Conservation (phyloP, 345 rosid species). For the Lumnitzera littorea region DNA sequence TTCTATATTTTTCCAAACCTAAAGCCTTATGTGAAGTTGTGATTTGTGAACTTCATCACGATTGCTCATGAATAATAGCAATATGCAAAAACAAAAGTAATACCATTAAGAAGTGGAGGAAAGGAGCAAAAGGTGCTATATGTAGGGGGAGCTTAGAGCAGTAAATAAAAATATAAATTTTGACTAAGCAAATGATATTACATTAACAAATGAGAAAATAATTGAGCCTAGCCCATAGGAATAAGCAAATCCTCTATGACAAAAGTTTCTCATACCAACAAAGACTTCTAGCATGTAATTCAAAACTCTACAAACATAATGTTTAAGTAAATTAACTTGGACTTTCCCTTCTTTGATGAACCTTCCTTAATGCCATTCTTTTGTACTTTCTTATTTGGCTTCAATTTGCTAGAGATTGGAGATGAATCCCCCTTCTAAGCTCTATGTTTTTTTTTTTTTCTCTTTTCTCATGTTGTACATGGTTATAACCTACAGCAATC, state of each 20-base stretch:
- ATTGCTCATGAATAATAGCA: no score
- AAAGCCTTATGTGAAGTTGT: no score
- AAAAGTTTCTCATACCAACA: not conserved
- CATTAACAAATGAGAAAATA: no score
- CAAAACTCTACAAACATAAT: conserved; percentile 16
- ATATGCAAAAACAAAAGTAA: no score
- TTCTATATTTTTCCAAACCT: no score
- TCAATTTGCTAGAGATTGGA: conserved; percentile 37
- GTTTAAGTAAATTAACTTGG: not conserved
- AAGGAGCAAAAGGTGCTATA: no score
- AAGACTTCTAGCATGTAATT: conserved; percentile 1
- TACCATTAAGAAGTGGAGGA: no score
- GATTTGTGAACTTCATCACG: no score
- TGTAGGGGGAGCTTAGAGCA: no score
- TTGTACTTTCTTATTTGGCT: conserved; percentile 27
- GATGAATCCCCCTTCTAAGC: conserved; percentile 27
- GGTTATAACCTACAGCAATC: conserved; percentile 53
- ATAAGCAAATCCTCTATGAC: not conserved
- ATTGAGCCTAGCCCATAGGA: no score
- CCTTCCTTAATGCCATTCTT: conserved; percentile 21
- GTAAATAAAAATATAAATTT: no score
- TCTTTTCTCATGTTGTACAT: conserved; percentile 81
- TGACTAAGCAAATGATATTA: no score
- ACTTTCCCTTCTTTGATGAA: conserved; percentile 17
- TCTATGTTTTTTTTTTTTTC: conserved; percentile 38